Conservation (phyloP, 2,329 filamentous ascomycete species). For the Emergomyces orientalis region DNA sequence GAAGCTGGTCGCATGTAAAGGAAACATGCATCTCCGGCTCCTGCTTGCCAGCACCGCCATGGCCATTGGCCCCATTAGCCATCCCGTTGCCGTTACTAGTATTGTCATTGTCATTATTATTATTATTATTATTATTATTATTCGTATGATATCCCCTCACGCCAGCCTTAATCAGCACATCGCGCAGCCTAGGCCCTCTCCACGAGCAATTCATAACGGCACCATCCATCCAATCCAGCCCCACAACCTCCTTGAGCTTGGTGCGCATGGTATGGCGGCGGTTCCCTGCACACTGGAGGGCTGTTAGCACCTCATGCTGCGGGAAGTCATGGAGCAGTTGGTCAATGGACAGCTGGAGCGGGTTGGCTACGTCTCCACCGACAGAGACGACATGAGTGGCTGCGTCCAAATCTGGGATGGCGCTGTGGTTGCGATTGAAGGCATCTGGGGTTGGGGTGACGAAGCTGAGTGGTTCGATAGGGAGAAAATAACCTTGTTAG, state of each 20-base stretch:
- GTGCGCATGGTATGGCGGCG: constrained; percentile 53
- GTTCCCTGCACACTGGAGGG: constrained; percentile 53
- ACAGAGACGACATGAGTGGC: constrained; percentile 37
- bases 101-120: neutral
- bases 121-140: neutral
- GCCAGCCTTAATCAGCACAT: constrained; percentile 43
- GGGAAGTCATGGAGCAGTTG: constrained; percentile 41
- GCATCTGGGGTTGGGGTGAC: constrained; percentile 43
- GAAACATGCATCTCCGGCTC: constrained; percentile 41
- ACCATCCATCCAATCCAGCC: constrained; percentile 52
- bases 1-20: constrained; percentile 46
- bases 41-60: neutral
- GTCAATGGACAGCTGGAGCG: constrained; percentile 38
- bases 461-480: constrained; percentile 32
- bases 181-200: constrained; percentile 45
- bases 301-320: constrained; percentile 48
- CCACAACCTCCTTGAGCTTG: constrained; percentile 48
- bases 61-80: neutral
- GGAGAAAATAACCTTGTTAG: constrained; percentile 1
- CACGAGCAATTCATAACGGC: constrained; percentile 54
- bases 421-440: constrained; percentile 52
- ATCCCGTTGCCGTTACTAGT: neutral
- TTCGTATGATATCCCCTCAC: constrained; percentile 19
- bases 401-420: constrained; percentile 42
- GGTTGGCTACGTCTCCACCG: constrained; percentile 41